Percentiles rank a stretch among this genome's conserved stretches.
These are phyloP conservation scores for Triadica sebifera DNA, from an alignment of 345 rosid species.

Conservation along the genomic window DNA sequence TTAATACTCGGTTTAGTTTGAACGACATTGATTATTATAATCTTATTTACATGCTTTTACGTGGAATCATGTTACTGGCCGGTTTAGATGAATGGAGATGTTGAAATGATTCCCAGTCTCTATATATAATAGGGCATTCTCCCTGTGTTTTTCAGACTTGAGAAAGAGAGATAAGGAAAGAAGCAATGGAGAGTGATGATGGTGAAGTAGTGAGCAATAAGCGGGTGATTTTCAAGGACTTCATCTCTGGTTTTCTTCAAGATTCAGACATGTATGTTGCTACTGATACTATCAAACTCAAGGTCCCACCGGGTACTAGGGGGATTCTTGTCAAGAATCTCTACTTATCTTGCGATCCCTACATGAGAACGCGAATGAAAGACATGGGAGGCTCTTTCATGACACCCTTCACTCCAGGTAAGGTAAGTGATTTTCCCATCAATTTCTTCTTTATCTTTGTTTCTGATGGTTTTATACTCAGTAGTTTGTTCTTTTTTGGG, in stretches of 20 bases:
- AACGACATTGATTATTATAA: too few relatives aligned
- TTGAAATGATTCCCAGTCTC: too few relatives aligned
- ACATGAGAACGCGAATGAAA: not conserved
- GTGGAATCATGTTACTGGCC: too few relatives aligned
- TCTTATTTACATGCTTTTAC: too few relatives aligned
- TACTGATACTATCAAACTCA: not conserved
- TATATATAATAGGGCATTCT: too few relatives aligned
- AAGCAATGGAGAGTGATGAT: not conserved
- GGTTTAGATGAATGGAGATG: too few relatives aligned
- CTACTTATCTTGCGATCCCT: conserved; percentile 6
- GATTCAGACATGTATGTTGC: not conserved
- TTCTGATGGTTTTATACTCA: not conserved
- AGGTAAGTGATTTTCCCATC: not conserved
- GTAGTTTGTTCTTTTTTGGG: not conserved
- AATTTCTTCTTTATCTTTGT: not conserved
- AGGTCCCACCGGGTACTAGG: not conserved
- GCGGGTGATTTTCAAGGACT: not conserved
- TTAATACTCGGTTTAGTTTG: too few relatives aligned
- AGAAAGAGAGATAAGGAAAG: too few relatives aligned
- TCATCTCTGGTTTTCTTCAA: not conserved
- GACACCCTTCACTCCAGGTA: not conserved
- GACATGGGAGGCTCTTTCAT: not conserved
- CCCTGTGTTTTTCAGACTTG: too few relatives aligned
- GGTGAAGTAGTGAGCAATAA: not conserved
- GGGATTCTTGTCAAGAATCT: conserved; percentile 8